Evolutionary conservation across 495 filamentous ascomycete species (phyloP).

Genomic region (Staphylotrichum longicolle): DNA sequence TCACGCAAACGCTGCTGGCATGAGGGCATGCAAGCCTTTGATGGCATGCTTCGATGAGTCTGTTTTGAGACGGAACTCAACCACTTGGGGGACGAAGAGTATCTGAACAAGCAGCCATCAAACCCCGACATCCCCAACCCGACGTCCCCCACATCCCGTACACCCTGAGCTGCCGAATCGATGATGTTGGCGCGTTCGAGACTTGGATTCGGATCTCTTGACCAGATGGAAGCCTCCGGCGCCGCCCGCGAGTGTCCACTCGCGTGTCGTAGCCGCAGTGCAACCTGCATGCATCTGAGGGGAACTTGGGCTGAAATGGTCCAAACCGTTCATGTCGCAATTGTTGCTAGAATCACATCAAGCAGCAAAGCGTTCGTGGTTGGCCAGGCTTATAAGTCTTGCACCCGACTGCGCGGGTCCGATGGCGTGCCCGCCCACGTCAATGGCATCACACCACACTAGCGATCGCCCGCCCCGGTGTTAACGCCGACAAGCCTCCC

Average conservation of each 20-base stretch:
- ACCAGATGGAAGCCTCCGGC: too few species aligned
- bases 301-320: too few species aligned
- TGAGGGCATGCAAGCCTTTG: constrained; percentile 15
- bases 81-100: not conserved
- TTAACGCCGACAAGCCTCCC: not conserved
- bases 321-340: not conserved
- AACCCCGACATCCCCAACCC: not conserved
- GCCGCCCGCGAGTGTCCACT: not conserved
- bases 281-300: too few species aligned
- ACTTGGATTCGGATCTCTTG: too few species aligned
- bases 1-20: not conserved
- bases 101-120: not conserved
- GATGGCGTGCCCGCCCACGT: constrained; percentile 24
- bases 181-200: too few species aligned
- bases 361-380: not conserved
- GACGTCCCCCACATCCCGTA: too few species aligned
- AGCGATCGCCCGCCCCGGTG: not conserved
- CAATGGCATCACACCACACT: constrained; percentile 25
- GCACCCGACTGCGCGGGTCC: constrained; percentile 2
- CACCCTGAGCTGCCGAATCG: too few species aligned
- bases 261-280: not conserved
- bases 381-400: constrained; percentile 2
- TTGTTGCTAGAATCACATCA: constrained; percentile 15
- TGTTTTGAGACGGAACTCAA: not conserved
- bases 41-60: constrained; percentile 9